Base-by-base conservation (phyloP, 306 rosid genomes). In the Heteromeles arbutifolia region DNA sequence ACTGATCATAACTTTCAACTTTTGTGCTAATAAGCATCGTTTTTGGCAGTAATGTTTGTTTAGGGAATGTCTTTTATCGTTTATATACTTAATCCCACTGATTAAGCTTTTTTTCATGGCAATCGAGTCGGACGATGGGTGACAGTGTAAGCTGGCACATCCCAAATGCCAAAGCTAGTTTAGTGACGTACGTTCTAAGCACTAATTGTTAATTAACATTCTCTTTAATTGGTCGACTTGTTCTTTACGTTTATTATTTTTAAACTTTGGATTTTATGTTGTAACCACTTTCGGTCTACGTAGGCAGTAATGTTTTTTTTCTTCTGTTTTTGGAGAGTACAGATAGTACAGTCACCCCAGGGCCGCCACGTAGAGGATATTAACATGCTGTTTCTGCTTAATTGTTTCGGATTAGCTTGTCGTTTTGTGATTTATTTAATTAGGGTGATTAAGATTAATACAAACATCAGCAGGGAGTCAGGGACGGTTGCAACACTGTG, bases 331-430 rank as follows among this genome's bases (percentile, higher is more conserved):
- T 26, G 19, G 13, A 19, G 14, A 6, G 77, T 74, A 74, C 61
- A 34, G 48, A 1, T 17, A 19, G 61, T 74, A 74, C 80, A 53
- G 75, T 44, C 59, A 39, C 65, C 77, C 32, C 72, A 81, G 74
- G 74, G 68, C 58, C 58, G 77, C 80, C 84, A 76, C 77, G 80
- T 70, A 37, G 29, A 43, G 24, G 44, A 70, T 48, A 11, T 11
- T 61, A 29, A 26, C 11, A 8, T 63, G 61, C 31, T 7, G 44
- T 32, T 32, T 43, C 34, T n/a, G 56, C 21, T 71, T 71, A 29
- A 28, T 76, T 25, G 18, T 32, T 69, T 25, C 37, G 43, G 26
- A 48, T 39, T 61, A 41, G n/a, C 1, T 76, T 76, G 68, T 74
- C 50, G 28, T 25, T 58, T 34, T 34, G 18, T 21, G 19, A 11